Evolutionary conservation across 345 rosid species (phyloP).

Genomic region (Brassica cretica): DNA sequence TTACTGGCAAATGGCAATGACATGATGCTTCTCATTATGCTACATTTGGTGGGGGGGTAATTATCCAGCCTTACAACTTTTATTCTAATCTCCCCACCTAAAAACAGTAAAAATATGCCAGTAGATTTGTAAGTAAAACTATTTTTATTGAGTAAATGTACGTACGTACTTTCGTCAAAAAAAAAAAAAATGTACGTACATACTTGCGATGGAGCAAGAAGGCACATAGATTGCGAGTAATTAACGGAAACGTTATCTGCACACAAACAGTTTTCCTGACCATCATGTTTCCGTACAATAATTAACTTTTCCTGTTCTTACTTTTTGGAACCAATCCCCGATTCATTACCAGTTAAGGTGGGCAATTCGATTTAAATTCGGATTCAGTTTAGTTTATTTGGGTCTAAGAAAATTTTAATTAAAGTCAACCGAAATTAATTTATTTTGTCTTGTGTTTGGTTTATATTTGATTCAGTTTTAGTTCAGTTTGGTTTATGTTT

Average conservation of each 20-base stretch:
- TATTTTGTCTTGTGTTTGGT: too few species aligned
- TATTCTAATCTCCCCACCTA: background rate
- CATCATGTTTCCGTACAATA: conserved; percentile 22
- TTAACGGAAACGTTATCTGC: conserved; percentile 24
- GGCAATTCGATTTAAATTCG: too few species aligned
- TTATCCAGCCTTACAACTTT: conserved; percentile 8
- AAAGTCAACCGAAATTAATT: too few species aligned
- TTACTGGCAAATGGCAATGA: conserved; percentile 24
- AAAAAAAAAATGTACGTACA: too few species aligned
- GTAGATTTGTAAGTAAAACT: background rate
- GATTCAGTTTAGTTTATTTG: too few species aligned
- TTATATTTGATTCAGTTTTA: too few species aligned
- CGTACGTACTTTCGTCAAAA: background rate
- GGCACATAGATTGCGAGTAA: conserved; percentile 15
- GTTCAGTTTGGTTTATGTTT: too few species aligned
- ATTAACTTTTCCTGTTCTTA: conserved; percentile 29
- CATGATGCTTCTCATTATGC: conserved; percentile 30
- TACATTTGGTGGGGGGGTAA: conserved; percentile 19
- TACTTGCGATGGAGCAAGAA: background rate
- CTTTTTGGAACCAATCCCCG: conserved; percentile 30
- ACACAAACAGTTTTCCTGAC: background rate
- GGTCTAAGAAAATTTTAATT: too few species aligned
- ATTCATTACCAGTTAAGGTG: conserved; percentile 1
- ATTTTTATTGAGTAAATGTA: background rate
- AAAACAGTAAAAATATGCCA: background rate